Conservation (phyloP, 1,284 basidiomycete genomes). For the Leccinum pseudoinsigne region DNA sequence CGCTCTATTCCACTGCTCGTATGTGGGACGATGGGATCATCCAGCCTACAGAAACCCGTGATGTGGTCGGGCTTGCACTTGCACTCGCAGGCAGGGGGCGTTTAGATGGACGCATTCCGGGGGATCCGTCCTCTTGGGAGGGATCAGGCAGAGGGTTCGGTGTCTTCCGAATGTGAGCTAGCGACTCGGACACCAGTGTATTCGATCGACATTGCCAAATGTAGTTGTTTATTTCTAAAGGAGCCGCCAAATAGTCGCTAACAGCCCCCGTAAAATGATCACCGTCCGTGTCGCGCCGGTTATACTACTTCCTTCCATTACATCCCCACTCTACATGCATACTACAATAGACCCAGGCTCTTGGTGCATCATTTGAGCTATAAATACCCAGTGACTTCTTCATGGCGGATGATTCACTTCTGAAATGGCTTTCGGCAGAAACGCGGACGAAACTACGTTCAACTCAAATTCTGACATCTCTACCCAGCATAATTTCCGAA, state of each 20-base stretch:
- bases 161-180: conserved; percentile 82
- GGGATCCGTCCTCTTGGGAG: conserved; percentile 60
- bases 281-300: background rate
- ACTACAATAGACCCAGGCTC: background rate
- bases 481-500: conserved; percentile 78
- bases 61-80: conserved; percentile 84
- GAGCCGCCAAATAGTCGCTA: conserved; percentile 23
- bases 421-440: conserved; percentile 44
- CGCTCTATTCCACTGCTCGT: conserved; percentile 85
- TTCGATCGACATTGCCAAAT: conserved; percentile 29
- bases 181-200: background rate
- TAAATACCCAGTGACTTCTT: background rate
- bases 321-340: background rate
- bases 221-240: conserved; percentile 27
- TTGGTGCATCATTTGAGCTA: conserved; percentile 3
- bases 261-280: background rate
- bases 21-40: conserved; percentile 97
- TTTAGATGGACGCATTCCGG: conserved; percentile 20
- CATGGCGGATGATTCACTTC: conserved; percentile 23
- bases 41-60: conserved; percentile 86
- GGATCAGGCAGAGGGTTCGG: conserved; percentile 79
- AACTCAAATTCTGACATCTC: conserved; percentile 77
- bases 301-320: background rate
- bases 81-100: conserved; percentile 64
- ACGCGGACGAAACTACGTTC: conserved; percentile 76